Percentiles rank a stretch among this genome's conserved stretches.
phyloP scores from a whole-genome alignment of 768 basidiomycete species.

The Nidula microcarpa region DNA sequence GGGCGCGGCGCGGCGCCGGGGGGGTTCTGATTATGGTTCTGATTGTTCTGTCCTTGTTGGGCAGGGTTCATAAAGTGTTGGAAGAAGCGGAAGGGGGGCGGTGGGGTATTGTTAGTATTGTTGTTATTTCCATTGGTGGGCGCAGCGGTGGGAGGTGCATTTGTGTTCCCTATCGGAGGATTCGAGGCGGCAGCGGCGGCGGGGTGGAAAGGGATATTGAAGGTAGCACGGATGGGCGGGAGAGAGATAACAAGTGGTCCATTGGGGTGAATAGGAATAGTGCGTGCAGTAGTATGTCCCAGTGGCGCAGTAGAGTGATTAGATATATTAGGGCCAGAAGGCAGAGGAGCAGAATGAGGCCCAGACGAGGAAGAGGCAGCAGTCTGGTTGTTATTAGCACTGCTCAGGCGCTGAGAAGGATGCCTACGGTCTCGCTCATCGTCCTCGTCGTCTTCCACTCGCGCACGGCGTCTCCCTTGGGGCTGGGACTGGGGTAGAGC shows the following conservation, averaged over 20 bases:
- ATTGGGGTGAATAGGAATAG: not conserved
- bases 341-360: too few species aligned
- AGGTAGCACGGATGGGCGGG: constrained; percentile 4
- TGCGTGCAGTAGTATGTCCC: too few species aligned
- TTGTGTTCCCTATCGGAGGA: not conserved
- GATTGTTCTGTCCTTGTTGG: not conserved
- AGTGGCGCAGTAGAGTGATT: too few species aligned
- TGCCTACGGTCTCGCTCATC: constrained; percentile 60
- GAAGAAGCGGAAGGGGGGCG: constrained; percentile 12
- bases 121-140: not conserved
- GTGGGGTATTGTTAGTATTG: constrained; percentile 4
- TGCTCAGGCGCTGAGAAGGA: constrained; percentile 53
- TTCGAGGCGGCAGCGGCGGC: constrained; percentile 3
- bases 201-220: constrained; percentile 2
- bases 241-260: too few species aligned
- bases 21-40: too few species aligned
- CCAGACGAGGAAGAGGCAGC: too few species aligned
- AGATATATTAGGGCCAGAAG: too few species aligned
- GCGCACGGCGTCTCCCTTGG: constrained; percentile 34
- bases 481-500: not conserved
- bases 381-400: constrained; percentile 3
- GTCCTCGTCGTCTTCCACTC: constrained; percentile 63
- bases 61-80: constrained; percentile 7
- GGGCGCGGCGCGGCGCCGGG: too few species aligned
- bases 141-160: not conserved